Evolutionary conservation across 257 asterid genomes (phyloP), one percentile per base, ranked within the genome.

Genomic region (Leptodermis oblonga): DNA sequence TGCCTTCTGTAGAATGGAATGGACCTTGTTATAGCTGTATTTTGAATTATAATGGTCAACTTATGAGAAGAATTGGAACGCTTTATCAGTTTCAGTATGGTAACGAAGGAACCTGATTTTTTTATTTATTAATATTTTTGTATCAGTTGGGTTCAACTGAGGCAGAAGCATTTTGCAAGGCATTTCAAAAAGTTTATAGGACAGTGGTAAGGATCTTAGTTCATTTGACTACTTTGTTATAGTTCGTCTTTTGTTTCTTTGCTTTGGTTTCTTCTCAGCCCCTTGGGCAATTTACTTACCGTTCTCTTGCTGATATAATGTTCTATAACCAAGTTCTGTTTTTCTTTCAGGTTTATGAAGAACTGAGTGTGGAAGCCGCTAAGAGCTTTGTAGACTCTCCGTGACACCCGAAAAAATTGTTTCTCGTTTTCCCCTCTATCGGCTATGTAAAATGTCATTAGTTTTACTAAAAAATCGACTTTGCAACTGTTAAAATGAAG

Each of bases 151-250:
- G 88, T 46, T 75, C 86, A 78, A 82, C 86, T 75, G 92, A 87
- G 71, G 96, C 95, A 23, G 96, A 86, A 72, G 77, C 48, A 52
- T 82, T 89, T 67, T 86, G 92, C 86, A 80, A 84, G 82, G 86
- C 92, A 43, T 89, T 89, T 82, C 84, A 82, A 75, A 88, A 84
- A 76, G 86, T 84, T 73, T 89, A 89, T 49, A 65, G 78, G 82
- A 87, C 80, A 79, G 86, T 89, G 56, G 96, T 89, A 80, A 86
- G 92, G 69, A 59, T 55, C 55, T 56, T 62, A 54, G 65, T 49
- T 39, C 7, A 36, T 62, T 20, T 69, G 66, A 67, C 56, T 64
- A 67, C 72, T 56, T 37, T 39, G 51, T 73, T 62, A 52, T 42
- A 45, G 20, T 52, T 43, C 67, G 33, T 11, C 61, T 60, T 31